These are phyloP conservation scores for Podaxis sp. DNA, from an alignment of 768 basidiomycete genomes.

Conservation along the genomic window DNA sequence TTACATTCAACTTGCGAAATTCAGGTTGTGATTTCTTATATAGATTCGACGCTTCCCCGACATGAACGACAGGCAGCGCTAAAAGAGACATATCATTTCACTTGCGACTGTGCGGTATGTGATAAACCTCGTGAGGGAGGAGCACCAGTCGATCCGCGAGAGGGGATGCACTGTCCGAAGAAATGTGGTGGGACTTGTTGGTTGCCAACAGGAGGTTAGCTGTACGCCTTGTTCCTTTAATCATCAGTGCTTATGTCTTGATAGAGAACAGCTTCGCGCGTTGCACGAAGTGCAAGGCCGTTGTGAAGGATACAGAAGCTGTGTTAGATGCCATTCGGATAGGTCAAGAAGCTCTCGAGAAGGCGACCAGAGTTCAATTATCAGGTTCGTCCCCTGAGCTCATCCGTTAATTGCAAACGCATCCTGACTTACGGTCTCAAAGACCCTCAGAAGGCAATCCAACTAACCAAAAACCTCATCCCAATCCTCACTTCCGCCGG, in stretches of 20 bases:
- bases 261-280: slow-evolving; percentile 44
- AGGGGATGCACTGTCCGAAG: slow-evolving; percentile 65
- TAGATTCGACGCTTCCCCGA: slow-evolving; percentile 76
- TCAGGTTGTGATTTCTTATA: slow-evolving; percentile 78
- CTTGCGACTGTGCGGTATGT: slow-evolving; percentile 67
- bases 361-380: slow-evolving; percentile 60
- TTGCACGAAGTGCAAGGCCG: slow-evolving; percentile 53
- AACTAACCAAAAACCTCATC: slow-evolving; percentile 60
- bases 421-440: not conserved
- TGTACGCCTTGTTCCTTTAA: not conserved
- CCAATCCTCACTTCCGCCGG: slow-evolving; percentile 57
- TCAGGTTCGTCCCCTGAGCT: slow-evolving; percentile 36
- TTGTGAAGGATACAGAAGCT: slow-evolving; percentile 43
- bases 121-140: slow-evolving; percentile 3
- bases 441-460: slow-evolving; percentile 58
- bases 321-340: slow-evolving; percentile 62
- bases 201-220: slow-evolving; percentile 55
- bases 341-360: slow-evolving; percentile 71
- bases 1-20: not conserved
- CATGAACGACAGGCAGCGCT: slow-evolving; percentile 51
- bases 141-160: slow-evolving; percentile 53
- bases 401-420: not conserved
- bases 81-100: slow-evolving; percentile 73
- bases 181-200: slow-evolving; percentile 62
- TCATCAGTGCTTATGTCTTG: not conserved